These are phyloP conservation scores for Carex littledalei DNA, from an alignment of 176 grass and related monocot species.

Conservation along the genomic window DNA sequence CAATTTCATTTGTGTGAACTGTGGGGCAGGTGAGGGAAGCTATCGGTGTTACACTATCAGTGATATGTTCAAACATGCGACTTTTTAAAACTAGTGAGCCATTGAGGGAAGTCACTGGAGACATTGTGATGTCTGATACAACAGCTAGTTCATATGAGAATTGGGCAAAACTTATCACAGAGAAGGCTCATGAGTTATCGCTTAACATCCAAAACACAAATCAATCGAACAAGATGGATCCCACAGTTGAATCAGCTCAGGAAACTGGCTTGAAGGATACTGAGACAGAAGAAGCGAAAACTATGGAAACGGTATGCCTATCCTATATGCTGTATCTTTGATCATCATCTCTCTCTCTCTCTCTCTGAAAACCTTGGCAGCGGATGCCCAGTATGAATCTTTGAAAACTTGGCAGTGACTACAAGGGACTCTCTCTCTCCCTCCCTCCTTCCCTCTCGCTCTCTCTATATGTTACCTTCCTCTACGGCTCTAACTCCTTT, in stretches of 20 bases:
- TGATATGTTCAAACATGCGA: slow-evolving; percentile 80
- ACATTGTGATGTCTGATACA: slow-evolving; percentile 44
- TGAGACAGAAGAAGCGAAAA: slow-evolving; percentile 43
- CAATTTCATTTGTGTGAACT: not conserved
- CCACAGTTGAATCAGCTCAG: slow-evolving; percentile 26
- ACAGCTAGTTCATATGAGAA: slow-evolving; percentile 32
- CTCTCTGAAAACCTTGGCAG: not conserved
- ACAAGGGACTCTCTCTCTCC: not conserved
- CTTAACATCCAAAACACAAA: slow-evolving; percentile 62
- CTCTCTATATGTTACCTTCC: not conserved
- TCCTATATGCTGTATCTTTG: not conserved
- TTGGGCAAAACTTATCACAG: slow-evolving; percentile 62
- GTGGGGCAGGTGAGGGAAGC: slow-evolving; percentile 77
- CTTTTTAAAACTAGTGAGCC: slow-evolving; percentile 33
- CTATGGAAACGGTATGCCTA: slow-evolving; percentile 75
- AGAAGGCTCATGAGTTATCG: slow-evolving; percentile 68
- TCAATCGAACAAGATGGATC: slow-evolving; percentile 51
- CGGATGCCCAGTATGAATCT: too few relatives aligned
- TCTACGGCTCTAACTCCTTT: slow-evolving; percentile 7
- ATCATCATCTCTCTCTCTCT: slow-evolving; percentile 8
- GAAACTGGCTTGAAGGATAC: slow-evolving; percentile 42
- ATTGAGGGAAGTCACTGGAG: slow-evolving; percentile 24
- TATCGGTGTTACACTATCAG: slow-evolving; percentile 74
- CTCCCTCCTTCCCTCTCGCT: not conserved
- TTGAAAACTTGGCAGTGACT: too few relatives aligned